These are phyloP conservation scores for Pythium graminicola DNA, from an alignment of 352 stramenopile species.

Conservation along the genomic window DNA sequence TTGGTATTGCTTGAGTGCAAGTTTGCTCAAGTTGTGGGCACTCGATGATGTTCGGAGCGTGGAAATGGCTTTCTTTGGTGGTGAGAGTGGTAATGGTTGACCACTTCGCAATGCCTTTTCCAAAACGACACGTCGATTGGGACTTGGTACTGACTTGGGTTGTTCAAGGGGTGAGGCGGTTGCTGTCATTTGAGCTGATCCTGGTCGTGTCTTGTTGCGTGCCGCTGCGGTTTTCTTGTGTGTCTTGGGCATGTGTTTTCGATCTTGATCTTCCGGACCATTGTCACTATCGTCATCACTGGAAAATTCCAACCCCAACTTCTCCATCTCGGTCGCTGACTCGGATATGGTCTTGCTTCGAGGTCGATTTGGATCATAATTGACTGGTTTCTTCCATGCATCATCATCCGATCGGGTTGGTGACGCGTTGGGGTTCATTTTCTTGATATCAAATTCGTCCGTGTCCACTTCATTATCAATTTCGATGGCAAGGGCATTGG, in stretches of 20 bases:
- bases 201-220: slow-evolving; percentile 19
- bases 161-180: background rate
- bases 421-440: slow-evolving; percentile 15
- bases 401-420: slow-evolving; percentile 8
- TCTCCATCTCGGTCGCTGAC: slow-evolving; percentile 30
- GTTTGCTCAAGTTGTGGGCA: slow-evolving; percentile 31
- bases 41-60: slow-evolving; percentile 15
- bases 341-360: slow-evolving; percentile 37
- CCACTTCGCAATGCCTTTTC: slow-evolving; percentile 23
- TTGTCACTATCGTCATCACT: slow-evolving; percentile 21
- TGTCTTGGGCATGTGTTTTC: background rate
- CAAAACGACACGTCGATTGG: slow-evolving; percentile 10
- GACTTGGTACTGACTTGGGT: slow-evolving; percentile 6
- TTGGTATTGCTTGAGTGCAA: slow-evolving; percentile 72
- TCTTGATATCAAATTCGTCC: slow-evolving; percentile 60
- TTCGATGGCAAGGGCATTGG: slow-evolving; percentile 75
- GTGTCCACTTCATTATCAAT: slow-evolving; percentile 86
- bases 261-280: background rate
- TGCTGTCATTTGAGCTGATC: slow-evolving; percentile 8
- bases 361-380: slow-evolving; percentile 14
- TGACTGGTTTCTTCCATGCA: background rate
- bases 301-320: slow-evolving; percentile 28
- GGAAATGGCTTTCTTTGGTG: slow-evolving; percentile 14
- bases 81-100: slow-evolving; percentile 21
- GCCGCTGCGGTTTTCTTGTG: slow-evolving; percentile 4